Evolutionary conservation across 257 asterid genomes (phyloP).

Genomic region (Haberlea rhodopensis): DNA sequence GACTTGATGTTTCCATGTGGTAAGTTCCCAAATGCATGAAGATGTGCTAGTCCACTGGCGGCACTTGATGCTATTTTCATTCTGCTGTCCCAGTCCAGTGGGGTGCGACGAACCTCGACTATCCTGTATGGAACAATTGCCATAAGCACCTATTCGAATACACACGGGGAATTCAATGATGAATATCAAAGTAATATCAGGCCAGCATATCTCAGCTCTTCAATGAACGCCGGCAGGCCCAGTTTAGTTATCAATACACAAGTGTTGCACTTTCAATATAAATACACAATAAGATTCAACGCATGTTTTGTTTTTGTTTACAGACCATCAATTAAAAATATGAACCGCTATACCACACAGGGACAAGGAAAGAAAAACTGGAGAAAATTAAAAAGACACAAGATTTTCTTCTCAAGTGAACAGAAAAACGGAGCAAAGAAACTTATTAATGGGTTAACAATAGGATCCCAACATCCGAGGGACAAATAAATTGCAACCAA

Average conservation of each 20-base stretch:
- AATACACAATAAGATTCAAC: too few species aligned
- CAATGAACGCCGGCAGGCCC: neutral
- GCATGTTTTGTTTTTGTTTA: too few species aligned
- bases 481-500: too few species aligned
- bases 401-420: too few species aligned
- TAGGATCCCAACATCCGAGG: too few species aligned
- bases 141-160: neutral
- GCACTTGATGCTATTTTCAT: neutral
- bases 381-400: too few species aligned
- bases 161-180: neutral
- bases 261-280: neutral
- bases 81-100: neutral
- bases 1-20: constrained; percentile 1
- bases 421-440: too few species aligned
- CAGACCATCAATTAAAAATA: too few species aligned
- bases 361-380: too few species aligned
- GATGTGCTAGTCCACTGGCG: neutral
- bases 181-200: neutral
- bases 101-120: neutral
- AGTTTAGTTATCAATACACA: neutral
- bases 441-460: too few species aligned
- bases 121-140: neutral
- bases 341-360: too few species aligned
- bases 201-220: neutral
- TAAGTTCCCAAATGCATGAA: neutral